phyloP scores from a whole-genome alignment of 1,284 basidiomycete species.

The Ceratorhiza oryzae-sativae region DNA sequence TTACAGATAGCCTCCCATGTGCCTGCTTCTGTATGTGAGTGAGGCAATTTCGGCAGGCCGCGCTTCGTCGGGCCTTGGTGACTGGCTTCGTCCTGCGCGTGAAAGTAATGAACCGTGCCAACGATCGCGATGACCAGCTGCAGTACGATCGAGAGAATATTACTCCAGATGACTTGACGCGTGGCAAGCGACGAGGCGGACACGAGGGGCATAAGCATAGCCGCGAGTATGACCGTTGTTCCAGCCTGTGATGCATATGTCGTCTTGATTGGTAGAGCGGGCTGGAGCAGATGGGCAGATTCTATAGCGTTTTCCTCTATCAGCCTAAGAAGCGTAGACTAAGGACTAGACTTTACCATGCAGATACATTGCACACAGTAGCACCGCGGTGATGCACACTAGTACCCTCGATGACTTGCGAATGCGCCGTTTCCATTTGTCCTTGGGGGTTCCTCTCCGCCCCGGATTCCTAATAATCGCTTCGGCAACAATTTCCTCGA shows the following conservation, averaged over 20 bases:
- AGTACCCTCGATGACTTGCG: constrained; percentile 6
- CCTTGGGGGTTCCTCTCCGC: constrained; percentile 24
- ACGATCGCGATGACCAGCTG: constrained; percentile 33
- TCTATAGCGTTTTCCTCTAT: background rate
- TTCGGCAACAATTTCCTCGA: constrained; percentile 36
- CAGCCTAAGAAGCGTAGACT: background rate
- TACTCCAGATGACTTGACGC: constrained; percentile 33
- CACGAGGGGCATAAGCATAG: constrained; percentile 31
- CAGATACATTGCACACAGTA: constrained; percentile 31
- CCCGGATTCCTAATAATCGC: constrained; percentile 34
- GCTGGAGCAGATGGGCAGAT: constrained; percentile 31
- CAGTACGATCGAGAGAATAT: constrained; percentile 29
- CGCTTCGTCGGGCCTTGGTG: constrained; percentile 9
- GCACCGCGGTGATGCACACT: constrained; percentile 21
- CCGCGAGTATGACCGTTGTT: constrained; percentile 35
- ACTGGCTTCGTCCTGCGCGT: constrained; percentile 12
- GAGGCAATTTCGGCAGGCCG: constrained; percentile 19
- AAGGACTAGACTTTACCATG: constrained; percentile 9
- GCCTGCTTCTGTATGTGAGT: constrained; percentile 32
- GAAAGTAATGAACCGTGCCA: constrained; percentile 32
- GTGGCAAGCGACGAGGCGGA: constrained; percentile 28
- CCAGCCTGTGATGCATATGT: constrained; percentile 30
- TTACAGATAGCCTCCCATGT: constrained; percentile 39
- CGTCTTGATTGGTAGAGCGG: constrained; percentile 19
- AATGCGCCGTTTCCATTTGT: constrained; percentile 32